Base-by-base conservation (phyloP, 192 early-diverging fungal genomes). In the Umbelopsis isabellina region DNA sequence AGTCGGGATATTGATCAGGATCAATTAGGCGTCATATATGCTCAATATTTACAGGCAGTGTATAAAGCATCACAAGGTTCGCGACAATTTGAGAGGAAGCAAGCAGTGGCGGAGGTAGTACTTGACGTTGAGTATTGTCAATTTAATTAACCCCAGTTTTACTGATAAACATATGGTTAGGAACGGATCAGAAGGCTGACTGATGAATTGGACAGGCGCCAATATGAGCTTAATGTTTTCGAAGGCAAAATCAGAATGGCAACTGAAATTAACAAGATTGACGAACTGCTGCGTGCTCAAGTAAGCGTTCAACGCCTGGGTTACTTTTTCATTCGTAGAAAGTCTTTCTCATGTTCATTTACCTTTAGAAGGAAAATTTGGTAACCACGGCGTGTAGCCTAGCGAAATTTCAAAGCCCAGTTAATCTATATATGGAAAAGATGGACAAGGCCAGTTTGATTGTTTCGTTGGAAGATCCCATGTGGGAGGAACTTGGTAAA, bases 371-470 rank as follows among this genome's bases (percentile, higher is more conserved):
- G 27, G 30, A 61, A 35, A 5, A 11, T 16, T n/a, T 61, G 25
- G 12, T 61, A 11, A 16, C 27, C 27, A 25, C 33, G 16, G 55
- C 55, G 5, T 27, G 9, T 18, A 13, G 2, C 25, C 18, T 35
- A 13, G 27, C 55, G 18, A 16, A 3, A n/a, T 61, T 61, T 30
- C 27, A 35, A 16, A 35, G 55, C 13, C 55, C 55, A 1, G 15
- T 61, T 18, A 30, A 61, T 8, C 55, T 61, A 35, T 61, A 61
- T 61, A 61, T 61, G 55, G 55, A 61, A 61, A 61, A 33, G 55
- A 61, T 61, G 55, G 55, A 61, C 55, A 61, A 61, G 33, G 10
- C 55, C 9, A 61, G 25, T 15, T 3, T 61, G 25, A 61, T 61
- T 61, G 55, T 61, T 61, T 30, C 55, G 33, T 16, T 30, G 16